Conservation (phyloP, 108 stramenopile genomes). For the Nitzschia putrida region DNA sequence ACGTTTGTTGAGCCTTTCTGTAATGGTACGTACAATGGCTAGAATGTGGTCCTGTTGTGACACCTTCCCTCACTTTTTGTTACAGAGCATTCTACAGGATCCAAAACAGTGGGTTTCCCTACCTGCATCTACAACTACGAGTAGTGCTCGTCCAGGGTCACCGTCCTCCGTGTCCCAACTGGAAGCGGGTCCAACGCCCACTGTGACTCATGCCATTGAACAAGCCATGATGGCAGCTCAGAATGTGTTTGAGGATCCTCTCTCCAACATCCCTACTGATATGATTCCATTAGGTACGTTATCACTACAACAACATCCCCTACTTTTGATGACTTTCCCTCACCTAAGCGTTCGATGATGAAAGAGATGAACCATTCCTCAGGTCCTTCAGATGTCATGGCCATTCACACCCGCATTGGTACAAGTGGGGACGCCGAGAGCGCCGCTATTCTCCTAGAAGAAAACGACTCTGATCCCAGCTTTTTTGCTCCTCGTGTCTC, state of each 20-base stretch:
- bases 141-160: slow-evolving; percentile 8
- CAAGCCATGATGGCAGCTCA: slow-evolving; percentile 9
- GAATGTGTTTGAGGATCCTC: slow-evolving; percentile 28
- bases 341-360: no score
- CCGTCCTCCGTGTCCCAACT: slow-evolving; percentile 27
- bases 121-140: background rate
- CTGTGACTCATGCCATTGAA: slow-evolving; percentile 24
- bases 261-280: slow-evolving; percentile 21
- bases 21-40: slow-evolving; percentile 19
- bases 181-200: slow-evolving; percentile 12
- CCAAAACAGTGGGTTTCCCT: background rate
- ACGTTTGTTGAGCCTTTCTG: slow-evolving; percentile 30
- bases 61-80: background rate
- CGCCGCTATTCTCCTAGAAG: slow-evolving; percentile 15
- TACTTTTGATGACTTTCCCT: no score
- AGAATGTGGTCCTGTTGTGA: background rate
- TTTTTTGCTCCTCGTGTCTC: slow-evolving; percentile 29
- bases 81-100: slow-evolving; percentile 14
- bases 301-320: no score
- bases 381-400: slow-evolving; percentile 21
- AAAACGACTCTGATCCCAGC: slow-evolving; percentile 7
- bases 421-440: slow-evolving; percentile 4
- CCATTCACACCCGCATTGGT: slow-evolving; percentile 61
- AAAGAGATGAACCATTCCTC: background rate
- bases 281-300: slow-evolving; percentile 20